A percentile compares a stretch with the other conserved stretches of the same genome.
These are phyloP conservation scores for Fusarium sp. DNA, from an alignment of 2,329 filamentous ascomycete species.

Conservation along the genomic window DNA sequence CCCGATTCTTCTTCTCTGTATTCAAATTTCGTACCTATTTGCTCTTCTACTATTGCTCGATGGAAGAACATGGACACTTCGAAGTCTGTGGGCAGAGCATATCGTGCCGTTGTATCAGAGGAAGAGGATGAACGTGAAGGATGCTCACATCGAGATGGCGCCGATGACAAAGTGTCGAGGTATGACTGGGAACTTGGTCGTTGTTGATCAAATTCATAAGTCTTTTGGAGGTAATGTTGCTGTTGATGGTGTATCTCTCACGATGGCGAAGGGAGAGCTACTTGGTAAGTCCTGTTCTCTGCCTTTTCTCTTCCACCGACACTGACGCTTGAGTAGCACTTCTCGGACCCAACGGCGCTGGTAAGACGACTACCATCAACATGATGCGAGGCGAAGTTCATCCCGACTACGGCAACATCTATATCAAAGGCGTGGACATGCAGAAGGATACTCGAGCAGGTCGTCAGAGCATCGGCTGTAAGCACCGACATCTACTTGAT, in stretches of 20 bases:
- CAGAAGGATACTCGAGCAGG: slow-evolving; percentile 71
- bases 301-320: rapidly evolving
- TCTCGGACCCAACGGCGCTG: slow-evolving; percentile 19
- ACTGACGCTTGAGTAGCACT: neutral
- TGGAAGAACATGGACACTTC: neutral
- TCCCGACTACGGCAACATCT: slow-evolving; percentile 60
- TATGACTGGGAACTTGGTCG: neutral
- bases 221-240: neutral
- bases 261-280: neutral
- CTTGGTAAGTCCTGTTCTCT: neutral
- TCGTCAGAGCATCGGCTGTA: slow-evolving; percentile 69
- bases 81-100: neutral
- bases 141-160: neutral
- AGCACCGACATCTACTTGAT: rapidly evolving
- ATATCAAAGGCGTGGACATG: slow-evolving; percentile 75
- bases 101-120: neutral
- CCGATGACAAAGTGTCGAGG: neutral
- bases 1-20: slow-evolving; percentile 1
- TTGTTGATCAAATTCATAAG: neutral
- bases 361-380: slow-evolving; percentile 15
- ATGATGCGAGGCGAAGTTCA: slow-evolving; percentile 23
- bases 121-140: rapidly evolving
- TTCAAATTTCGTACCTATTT: neutral
- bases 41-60: neutral
- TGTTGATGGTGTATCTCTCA: slow-evolving; percentile 1